phyloP scores from a whole-genome alignment of 345 rosid species.

The Populus tremula region DNA sequence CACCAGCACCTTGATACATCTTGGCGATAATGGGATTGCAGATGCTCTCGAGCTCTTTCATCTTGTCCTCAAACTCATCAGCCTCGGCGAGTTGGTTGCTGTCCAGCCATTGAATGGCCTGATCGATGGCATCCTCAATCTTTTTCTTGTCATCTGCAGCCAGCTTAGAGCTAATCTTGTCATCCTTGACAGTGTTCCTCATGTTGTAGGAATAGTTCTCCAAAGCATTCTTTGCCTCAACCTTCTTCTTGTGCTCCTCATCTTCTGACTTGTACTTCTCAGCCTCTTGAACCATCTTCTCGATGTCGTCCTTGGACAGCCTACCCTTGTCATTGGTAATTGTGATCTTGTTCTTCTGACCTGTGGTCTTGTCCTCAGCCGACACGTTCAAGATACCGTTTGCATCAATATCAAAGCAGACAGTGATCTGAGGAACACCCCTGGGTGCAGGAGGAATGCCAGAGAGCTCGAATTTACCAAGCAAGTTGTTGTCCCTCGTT shows the following conservation, averaged over 20 bases:
- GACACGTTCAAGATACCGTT: constrained; percentile 37
- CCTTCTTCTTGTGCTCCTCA: constrained; percentile 35
- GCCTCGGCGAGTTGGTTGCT: constrained; percentile 27
- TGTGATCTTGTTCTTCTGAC: constrained; percentile 32
- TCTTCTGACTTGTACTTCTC: constrained; percentile 28
- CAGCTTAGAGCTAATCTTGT: constrained; percentile 24
- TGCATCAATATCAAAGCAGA: constrained; percentile 40
- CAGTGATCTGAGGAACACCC: constrained; percentile 44
- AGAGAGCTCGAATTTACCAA: constrained; percentile 43
- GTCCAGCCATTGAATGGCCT: constrained; percentile 27
- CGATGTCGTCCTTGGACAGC: constrained; percentile 28
- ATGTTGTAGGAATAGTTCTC: constrained; percentile 29
- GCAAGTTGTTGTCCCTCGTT: constrained; percentile 33
- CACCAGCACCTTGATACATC: constrained; percentile 29
- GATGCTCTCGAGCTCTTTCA: constrained; percentile 27
- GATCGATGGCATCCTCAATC: constrained; percentile 31
- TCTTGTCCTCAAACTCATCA: constrained; percentile 28
- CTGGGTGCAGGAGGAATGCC: constrained; percentile 44
- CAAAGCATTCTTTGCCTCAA: constrained; percentile 24
- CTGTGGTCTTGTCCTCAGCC: constrained; percentile 35
- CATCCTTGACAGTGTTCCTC: constrained; percentile 26
- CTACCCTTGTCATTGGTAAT: constrained; percentile 32
- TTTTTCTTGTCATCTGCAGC: constrained; percentile 26
- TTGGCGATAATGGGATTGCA: constrained; percentile 32
- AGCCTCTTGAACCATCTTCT: constrained; percentile 32